Evolutionary conservation across 352 stramenopile species (phyloP).

Genomic region (Pythium phragmiticola): DNA sequence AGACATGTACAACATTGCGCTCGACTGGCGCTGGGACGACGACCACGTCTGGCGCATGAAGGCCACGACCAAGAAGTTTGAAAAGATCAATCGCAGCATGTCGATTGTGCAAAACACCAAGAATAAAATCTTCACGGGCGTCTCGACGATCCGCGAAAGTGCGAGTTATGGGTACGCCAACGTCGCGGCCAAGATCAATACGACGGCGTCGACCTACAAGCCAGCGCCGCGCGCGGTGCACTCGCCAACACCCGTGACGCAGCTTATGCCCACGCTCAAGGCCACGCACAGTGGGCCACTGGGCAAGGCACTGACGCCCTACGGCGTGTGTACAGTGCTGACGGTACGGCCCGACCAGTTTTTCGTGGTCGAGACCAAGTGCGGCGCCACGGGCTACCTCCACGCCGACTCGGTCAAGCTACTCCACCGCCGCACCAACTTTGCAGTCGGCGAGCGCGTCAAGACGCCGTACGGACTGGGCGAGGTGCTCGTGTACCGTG

Average conservation of each 20-base stretch:
- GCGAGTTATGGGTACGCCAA: conserved; percentile 52
- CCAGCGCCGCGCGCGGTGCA: conserved; percentile 7
- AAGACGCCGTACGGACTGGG: conserved; percentile 34
- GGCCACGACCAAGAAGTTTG: conserved; percentile 88
- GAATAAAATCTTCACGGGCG: conserved; percentile 75
- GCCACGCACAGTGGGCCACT: conserved; percentile 10
- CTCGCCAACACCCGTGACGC: conserved; percentile 23
- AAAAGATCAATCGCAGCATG: conserved; percentile 61
- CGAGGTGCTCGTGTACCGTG: conserved; percentile 28
- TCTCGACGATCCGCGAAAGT: conserved; percentile 70
- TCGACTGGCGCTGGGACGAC: conserved; percentile 88
- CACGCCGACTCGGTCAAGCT: conserved; percentile 32
- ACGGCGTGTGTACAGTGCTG: conserved; percentile 29
- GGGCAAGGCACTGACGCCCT: conserved; percentile 33
- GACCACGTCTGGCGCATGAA: conserved; percentile 89
- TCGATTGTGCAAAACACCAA: conserved; percentile 82
- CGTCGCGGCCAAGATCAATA: conserved; percentile 56
- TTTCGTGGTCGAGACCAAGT: conserved; percentile 34
- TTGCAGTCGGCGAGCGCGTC: conserved; percentile 25
- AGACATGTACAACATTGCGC: conserved; percentile 87
- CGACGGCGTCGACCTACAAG: conserved; percentile 34
- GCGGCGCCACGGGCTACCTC: conserved; percentile 29
- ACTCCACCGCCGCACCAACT: conserved; percentile 30
- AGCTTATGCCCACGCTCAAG: conserved; percentile 1
- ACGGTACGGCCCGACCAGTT: conserved; percentile 29